Percentiles rank a stretch among this genome's conserved stretches.
These are phyloP conservation scores for Syncephalis fuscata DNA, from an alignment of 371 early-diverging fungal species.

Conservation along the genomic window DNA sequence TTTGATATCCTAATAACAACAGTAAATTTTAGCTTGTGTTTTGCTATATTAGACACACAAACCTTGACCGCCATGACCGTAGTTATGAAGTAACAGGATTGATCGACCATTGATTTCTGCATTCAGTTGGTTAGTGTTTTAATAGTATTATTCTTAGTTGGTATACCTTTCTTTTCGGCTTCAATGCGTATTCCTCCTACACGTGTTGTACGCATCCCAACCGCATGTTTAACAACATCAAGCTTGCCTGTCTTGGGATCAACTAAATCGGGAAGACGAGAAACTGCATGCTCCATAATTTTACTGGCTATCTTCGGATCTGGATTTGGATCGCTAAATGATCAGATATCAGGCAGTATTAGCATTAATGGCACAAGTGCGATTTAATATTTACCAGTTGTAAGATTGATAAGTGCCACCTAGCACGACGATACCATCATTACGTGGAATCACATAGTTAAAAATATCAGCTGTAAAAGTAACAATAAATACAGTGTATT, in stretches of 20 bases:
- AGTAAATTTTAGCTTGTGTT: not conserved
- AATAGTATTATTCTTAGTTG: conserved; percentile 2
- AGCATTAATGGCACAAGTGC: not conserved
- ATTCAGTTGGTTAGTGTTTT: not conserved
- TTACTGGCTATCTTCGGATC: conserved; percentile 17
- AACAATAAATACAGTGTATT: conserved; percentile 1
- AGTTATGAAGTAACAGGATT: conserved; percentile 45
- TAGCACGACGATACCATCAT: conserved; percentile 52
- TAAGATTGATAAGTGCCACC: conserved; percentile 55
- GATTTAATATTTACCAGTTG: conserved; percentile 27
- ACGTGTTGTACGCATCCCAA: conserved; percentile 60
- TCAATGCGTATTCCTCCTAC: conserved; percentile 52
- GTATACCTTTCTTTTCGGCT: conserved; percentile 28
- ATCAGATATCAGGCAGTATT: not conserved
- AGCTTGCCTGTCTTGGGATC: conserved; percentile 21
- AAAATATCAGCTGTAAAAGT: conserved; percentile 14
- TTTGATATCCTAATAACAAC: conserved; percentile 29
- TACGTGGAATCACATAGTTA: conserved; percentile 63
- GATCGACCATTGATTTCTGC: conserved; percentile 10
- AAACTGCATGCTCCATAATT: conserved; percentile 27
- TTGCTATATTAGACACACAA: not conserved
- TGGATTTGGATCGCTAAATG: conserved; percentile 10
- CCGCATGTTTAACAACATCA: conserved; percentile 39
- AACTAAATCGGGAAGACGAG: conserved; percentile 15
- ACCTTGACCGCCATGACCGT: conserved; percentile 70